Evolutionary conservation across 2,329 filamentous ascomycete species (phyloP).

Genomic region (Fusarium udum): DNA sequence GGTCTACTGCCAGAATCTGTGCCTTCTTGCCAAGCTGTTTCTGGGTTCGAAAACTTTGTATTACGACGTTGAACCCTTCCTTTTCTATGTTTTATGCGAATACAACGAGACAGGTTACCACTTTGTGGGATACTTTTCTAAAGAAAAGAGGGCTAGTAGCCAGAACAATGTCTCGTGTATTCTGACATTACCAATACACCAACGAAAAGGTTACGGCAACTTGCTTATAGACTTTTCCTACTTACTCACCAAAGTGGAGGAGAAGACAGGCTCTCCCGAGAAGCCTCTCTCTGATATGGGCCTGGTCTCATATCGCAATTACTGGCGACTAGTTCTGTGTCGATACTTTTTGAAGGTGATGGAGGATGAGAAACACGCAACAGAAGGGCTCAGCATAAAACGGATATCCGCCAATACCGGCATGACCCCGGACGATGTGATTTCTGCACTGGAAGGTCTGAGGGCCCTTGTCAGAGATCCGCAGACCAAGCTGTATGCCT

Average conservation of each 20-base stretch:
- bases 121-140: constrained; percentile 99
- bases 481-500: constrained; percentile 85
- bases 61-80: constrained; percentile 95
- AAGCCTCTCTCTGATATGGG: constrained; percentile 99
- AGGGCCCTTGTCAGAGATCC: constrained; percentile 91
- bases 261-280: constrained; percentile 94
- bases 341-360: constrained; percentile 74
- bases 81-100: constrained; percentile 97
- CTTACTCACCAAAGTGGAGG: constrained; percentile 89
- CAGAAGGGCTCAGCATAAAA: constrained; percentile 66
- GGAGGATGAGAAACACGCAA: constrained; percentile 45
- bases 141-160: constrained; percentile 94
- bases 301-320: constrained; percentile 94
- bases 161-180: constrained; percentile 99
- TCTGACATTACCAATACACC: constrained; percentile 92
- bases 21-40: constrained; percentile 94
- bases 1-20: constrained; percentile 98
- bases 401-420: constrained; percentile 88
- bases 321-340: constrained; percentile 92
- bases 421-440: constrained; percentile 95
- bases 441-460: constrained; percentile 90
- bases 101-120: constrained; percentile 92
- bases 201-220: constrained; percentile 96
- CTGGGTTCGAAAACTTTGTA: constrained; percentile 98
- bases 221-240: constrained; percentile 99